Evolutionary conservation across 139 green algal species (phyloP).

Genomic region (Diplosphaera chodatii): DNA sequence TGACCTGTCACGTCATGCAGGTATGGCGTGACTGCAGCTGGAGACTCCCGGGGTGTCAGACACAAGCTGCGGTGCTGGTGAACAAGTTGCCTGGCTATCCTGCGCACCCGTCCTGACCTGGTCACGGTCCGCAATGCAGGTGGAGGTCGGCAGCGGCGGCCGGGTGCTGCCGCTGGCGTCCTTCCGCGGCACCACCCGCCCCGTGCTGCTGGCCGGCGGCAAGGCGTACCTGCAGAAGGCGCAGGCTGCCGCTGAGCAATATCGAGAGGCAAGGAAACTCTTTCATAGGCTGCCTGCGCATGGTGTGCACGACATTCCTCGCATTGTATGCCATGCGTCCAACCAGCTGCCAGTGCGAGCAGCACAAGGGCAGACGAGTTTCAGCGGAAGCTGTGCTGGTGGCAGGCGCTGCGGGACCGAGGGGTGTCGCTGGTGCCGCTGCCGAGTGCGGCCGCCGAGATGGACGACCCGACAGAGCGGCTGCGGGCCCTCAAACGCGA

Average conservation of each 20-base stretch:
- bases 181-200: constrained; percentile 67
- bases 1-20: background rate
- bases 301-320: too few species aligned
- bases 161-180: constrained; percentile 62
- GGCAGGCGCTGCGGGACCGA: constrained; percentile 51
- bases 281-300: too few species aligned
- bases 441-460: constrained; percentile 5
- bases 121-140: constrained; percentile 31
- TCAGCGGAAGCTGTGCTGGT: too few species aligned
- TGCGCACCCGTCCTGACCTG: background rate
- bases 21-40: too few species aligned
- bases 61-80: too few species aligned
- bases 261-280: background rate
- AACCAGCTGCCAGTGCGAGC: too few species aligned
- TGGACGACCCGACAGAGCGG: constrained; percentile 47
- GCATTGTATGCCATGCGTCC: too few species aligned
- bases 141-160: constrained; percentile 41
- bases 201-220: constrained; percentile 71
- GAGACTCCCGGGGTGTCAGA: too few species aligned
- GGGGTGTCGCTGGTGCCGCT: constrained; percentile 59
- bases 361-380: too few species aligned
- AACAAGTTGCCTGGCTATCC: too few species aligned
- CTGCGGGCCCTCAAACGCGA: constrained; percentile 59
- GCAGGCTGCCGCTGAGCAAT: constrained; percentile 45
- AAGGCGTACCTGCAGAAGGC: constrained; percentile 45